Evolutionary conservation across 2,329 filamentous ascomycete genomes (phyloP).

Genomic region (Colletotrichum aenigma): DNA sequence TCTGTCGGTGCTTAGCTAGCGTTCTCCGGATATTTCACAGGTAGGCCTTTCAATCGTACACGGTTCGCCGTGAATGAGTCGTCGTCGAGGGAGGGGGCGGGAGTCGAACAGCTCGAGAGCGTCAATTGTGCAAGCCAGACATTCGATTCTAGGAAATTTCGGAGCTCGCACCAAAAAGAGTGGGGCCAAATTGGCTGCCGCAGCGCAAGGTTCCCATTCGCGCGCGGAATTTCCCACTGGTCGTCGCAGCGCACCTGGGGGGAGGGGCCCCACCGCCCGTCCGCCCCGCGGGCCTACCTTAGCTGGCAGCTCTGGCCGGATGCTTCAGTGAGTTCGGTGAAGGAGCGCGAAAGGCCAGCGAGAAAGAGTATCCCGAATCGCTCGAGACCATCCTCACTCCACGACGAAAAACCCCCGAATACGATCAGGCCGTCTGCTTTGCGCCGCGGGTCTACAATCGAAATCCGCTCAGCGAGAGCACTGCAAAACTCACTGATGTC

Average conservation of each 20-base stretch:
- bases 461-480: background rate
- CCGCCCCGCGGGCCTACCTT: background rate
- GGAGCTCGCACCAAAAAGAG: background rate
- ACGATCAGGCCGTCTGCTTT: too few species aligned
- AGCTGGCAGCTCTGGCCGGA: background rate
- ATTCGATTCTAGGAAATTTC: conserved; percentile 14
- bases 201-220: background rate
- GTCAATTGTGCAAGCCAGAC: background rate
- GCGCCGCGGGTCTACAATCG: background rate
- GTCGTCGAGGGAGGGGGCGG: background rate
- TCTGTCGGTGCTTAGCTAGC: background rate
- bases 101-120: background rate
- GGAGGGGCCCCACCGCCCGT: background rate
- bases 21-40: too few species aligned
- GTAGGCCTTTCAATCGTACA: background rate
- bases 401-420: background rate
- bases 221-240: conserved; percentile 14
- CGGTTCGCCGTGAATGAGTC: background rate
- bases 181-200: background rate
- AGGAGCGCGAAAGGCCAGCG: background rate
- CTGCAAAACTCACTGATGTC: background rate
- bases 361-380: background rate
- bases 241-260: background rate
- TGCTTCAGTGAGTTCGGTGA: background rate
- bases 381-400: background rate